Conservation (phyloP, 176 grass and related monocot species). For the Avena insularis region DNA sequence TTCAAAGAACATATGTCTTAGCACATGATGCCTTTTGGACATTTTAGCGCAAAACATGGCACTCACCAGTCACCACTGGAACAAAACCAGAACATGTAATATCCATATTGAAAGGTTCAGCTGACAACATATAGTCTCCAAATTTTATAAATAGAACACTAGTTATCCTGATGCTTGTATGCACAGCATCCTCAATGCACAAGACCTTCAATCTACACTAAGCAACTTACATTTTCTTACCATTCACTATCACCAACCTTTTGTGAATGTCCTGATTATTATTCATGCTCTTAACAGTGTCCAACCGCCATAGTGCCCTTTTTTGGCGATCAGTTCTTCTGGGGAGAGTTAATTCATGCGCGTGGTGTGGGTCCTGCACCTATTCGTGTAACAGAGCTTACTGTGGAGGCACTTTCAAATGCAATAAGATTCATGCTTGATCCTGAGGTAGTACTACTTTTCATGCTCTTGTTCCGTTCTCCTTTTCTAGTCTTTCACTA, state of each 20-base stretch:
- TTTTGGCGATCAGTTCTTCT: conserved; percentile 97
- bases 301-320: conserved; percentile 89
- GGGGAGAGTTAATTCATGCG: conserved; percentile 85
- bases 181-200: background rate
- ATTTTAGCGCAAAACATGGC: conserved; percentile 28
- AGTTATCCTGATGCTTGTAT: background rate
- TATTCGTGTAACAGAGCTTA: conserved; percentile 86
- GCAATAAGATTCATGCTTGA: conserved; percentile 94
- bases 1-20: conserved; percentile 6
- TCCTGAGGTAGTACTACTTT: conserved; percentile 63
- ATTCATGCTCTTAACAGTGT: conserved; percentile 61
- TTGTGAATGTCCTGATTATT: conserved; percentile 24
- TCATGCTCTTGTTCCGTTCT: background rate
- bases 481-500: background rate
- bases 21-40: background rate
- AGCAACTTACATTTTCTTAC: conserved; percentile 6
- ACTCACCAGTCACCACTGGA: conserved; percentile 6
- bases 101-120: conserved; percentile 7
- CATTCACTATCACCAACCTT: conserved; percentile 7
- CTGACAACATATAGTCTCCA: conserved; percentile 27
- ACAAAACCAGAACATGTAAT: conserved; percentile 23
- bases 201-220: conserved; percentile 15
- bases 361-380: conserved; percentile 83
- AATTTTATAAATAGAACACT: conserved; percentile 21
- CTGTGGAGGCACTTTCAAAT: conserved; percentile 67